Evolutionary conservation across 116 monocot genomes (phyloP), one percentile per base, ranked within the genome.

Genomic region (Dioscorea cayenensis): DNA sequence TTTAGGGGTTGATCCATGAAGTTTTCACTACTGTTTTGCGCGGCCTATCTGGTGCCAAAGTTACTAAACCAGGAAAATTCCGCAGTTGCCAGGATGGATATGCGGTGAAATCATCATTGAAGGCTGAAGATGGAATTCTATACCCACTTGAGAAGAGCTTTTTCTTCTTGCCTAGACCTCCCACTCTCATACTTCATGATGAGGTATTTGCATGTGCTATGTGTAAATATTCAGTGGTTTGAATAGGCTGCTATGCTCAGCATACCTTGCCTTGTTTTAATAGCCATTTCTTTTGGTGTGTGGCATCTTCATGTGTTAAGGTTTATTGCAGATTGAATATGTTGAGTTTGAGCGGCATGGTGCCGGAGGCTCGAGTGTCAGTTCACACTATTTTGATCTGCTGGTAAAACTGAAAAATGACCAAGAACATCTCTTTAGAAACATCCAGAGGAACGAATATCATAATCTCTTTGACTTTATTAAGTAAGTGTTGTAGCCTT

Each of bases 141-240:
- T 99, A 99, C 81, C 99, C 99, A 5, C 94, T 99, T 70, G 99
- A 99, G 71, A 99, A 94, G 81, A 85, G 94, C 37, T 99, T 99
- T 77, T 99, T 99, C 82, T 99, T 99, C 78, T 70, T 99, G 28
- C 99, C 99, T 48, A 99, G 86, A 55, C 99, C 94, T 70, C 99
- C 94, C 22, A 99, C 99, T 67, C 99, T 99, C 68, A 94, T 99
- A 32, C 94, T 99, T 64, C 89, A 99, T 79, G 99, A 99, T 60
- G 99, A 99, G 88, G 99, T 94, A 90, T 36, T n/a, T 23, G 12
- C 29, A 25, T 68, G 23, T 62, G 25, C 6, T 21, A 62, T 5
- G 4, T 23, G 16, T 43, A 43, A 43, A 43, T 8, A 12, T 12
- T 43, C 43, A 43, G 43, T 43, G 43, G 43, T 55, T 55, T 55